Conservation (phyloP, 768 basidiomycete species). For the Chalciporus sphaerocephalus region DNA sequence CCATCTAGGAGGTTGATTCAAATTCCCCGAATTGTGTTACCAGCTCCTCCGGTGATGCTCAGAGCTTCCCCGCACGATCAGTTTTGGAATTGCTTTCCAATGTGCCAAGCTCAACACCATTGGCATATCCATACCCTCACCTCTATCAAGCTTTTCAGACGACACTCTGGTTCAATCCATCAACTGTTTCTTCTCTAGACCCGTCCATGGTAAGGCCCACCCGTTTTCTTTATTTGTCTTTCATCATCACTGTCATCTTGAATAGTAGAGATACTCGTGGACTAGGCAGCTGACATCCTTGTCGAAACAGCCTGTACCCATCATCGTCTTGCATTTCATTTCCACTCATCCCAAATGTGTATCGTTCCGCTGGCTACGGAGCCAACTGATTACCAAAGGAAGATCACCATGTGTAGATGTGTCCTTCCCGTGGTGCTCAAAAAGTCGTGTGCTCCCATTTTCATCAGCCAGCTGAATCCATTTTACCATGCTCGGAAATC, state of each 20-base stretch:
- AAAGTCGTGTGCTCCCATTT: slow-evolving; percentile 1
- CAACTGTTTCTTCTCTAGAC: background rate
- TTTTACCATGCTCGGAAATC: background rate
- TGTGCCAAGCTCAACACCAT: background rate
- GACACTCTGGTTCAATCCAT: too few relatives aligned
- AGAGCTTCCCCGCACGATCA: background rate
- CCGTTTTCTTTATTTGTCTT: slow-evolving; percentile 10
- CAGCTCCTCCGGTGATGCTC: slow-evolving; percentile 1
- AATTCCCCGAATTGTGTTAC: background rate
- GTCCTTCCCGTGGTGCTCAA: background rate
- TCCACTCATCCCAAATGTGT: background rate
- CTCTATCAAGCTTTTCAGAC: too few relatives aligned
- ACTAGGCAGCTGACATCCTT: slow-evolving; percentile 1
- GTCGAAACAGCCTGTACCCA: background rate
- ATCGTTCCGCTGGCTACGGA: slow-evolving; percentile 1
- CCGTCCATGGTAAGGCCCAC: background rate
- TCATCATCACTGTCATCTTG: background rate
- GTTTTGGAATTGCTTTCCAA: slow-evolving; percentile 3
- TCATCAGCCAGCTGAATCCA: background rate
- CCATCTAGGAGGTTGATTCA: slow-evolving; percentile 1
- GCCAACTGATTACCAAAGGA: background rate
- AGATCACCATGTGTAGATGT: background rate
- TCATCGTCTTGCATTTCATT: background rate
- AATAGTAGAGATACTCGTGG: background rate
- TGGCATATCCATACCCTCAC: background rate